Evolutionary conservation across 345 rosid genomes (phyloP), one percentile per base, ranked within the genome.

Genomic region (Hibiscus mutabilis): DNA sequence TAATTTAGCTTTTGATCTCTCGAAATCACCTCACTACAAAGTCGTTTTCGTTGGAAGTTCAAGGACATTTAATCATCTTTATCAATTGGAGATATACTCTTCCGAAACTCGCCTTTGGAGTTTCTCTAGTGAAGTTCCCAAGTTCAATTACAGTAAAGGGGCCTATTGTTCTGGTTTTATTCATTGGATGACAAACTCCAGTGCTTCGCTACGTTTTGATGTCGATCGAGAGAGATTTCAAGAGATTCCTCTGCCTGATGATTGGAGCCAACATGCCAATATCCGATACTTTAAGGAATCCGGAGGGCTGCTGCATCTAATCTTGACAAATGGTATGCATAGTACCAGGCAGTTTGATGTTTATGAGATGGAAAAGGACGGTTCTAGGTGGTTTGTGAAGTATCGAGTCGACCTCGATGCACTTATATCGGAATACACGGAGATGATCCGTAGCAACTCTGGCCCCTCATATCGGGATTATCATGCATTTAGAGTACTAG

Each of bases 1-100:
- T 77, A 53, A 44, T 55, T 60, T 86, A 25, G 87, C 87, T 24
- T 84, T 80, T 40, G 84, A 86, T 79, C 87, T 85, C 46, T 68
- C 58, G 4, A 79, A 69, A 59, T 83, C 90, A 1, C 27, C 22
- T 31, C 37, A 74, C 25, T 82, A 81, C 42, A 84, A 77, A 76
- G 85, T 84, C 24, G 44, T 87, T 49, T 76, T 79, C 60, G 72
- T 76, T 11, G 55, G 69, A n/a, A 55, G 37, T 6, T 69, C 18
- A 21, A 10, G 2, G 0, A 19, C 37, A 0, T 21, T 4, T 3
- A 5, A 22, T 7, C 18, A 73, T 10, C 74, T 42, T 14, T 81
- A 37, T 42, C 71, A 70, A 61, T 60, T 83, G 6, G 75, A 66
- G 59, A 79, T 83, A 22, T 83, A 79, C 58, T 73, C 86, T n/a